phyloP scores from a whole-genome alignment of 805 yeast species.

The Nakazawaea ambrosiae region DNA sequence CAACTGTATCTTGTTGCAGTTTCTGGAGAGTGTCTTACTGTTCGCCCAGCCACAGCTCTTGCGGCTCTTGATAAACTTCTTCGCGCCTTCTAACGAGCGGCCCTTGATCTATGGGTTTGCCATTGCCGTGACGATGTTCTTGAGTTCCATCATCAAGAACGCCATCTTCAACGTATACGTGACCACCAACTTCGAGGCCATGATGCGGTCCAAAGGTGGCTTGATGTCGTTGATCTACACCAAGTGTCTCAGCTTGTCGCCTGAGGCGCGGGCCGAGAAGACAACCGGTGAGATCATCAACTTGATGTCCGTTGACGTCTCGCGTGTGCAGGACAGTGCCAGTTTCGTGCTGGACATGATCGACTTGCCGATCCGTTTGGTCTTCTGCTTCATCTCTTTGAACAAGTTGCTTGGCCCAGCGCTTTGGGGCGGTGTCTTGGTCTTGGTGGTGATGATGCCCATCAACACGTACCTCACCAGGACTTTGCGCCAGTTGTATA shows the following conservation, averaged over 20 bases:
- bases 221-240: constrained; percentile 62
- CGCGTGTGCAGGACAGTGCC: constrained; percentile 53
- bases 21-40: constrained; percentile 29
- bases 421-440: constrained; percentile 47
- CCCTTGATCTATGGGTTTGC: constrained; percentile 55
- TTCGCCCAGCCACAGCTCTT: constrained; percentile 55
- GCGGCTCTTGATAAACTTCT: constrained; percentile 39
- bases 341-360: constrained; percentile 46
- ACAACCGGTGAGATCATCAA: constrained; percentile 79
- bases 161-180: constrained; percentile 63
- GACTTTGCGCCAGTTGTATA: constrained; percentile 36
- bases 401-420: constrained; percentile 52
- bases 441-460: constrained; percentile 52
- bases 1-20: constrained; percentile 28
- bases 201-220: constrained; percentile 58
- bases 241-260: constrained; percentile 64
- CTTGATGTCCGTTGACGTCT: constrained; percentile 70
- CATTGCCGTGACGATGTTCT: constrained; percentile 59
- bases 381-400: constrained; percentile 46
- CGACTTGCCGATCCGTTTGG: constrained; percentile 52
- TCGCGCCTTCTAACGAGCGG: constrained; percentile 26
- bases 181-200: constrained; percentile 49
- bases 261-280: constrained; percentile 50
- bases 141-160: constrained; percentile 53
- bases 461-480: constrained; percentile 42